Percentiles rank a stretch among this genome's conserved stretches.
Evolutionary conservation across 1,139 yeast species (phyloP).

Genomic region (Debaryomycetaceae sp.): DNA sequence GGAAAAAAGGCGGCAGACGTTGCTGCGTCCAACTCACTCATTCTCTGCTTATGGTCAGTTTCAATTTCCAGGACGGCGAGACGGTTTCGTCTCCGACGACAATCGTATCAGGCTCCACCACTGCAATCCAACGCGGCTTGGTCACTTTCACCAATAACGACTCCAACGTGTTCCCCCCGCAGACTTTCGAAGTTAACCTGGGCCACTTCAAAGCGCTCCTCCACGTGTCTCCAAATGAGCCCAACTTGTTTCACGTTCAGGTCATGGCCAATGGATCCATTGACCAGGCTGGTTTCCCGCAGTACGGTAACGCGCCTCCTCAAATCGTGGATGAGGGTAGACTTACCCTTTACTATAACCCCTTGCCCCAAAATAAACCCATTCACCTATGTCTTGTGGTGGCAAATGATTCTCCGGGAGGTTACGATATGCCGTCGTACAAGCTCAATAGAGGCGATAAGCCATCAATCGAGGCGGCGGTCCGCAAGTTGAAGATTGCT

Average conservation of each 20-base stretch:
- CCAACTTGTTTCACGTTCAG: slow-evolving; percentile 30
- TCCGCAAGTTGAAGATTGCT: slow-evolving; percentile 68
- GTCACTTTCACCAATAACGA: slow-evolving; percentile 28
- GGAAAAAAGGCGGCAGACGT: slow-evolving; percentile 1
- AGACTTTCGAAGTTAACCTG: slow-evolving; percentile 56
- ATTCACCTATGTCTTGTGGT: slow-evolving; percentile 68
- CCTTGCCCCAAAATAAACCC: slow-evolving; percentile 62
- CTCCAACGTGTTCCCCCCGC: slow-evolving; percentile 53
- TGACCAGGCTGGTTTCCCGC: slow-evolving; percentile 19
- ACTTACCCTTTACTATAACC: slow-evolving; percentile 39
- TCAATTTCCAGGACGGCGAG: slow-evolving; percentile 26
- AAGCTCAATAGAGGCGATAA: slow-evolving; percentile 46
- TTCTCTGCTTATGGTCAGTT: slow-evolving; percentile 15
- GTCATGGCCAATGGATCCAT: slow-evolving; percentile 16
- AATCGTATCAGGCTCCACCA: slow-evolving; percentile 23
- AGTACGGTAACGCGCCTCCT: slow-evolving; percentile 9
- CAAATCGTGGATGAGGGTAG: slow-evolving; percentile 15
- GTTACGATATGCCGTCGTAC: slow-evolving; percentile 62
- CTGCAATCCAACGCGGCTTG: slow-evolving; percentile 13
- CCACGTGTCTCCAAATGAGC: slow-evolving; percentile 55
- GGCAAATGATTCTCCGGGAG: slow-evolving; percentile 66
- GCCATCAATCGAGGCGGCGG: slow-evolving; percentile 64
- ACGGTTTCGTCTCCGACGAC: slow-evolving; percentile 34
- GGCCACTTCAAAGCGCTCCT: slow-evolving; percentile 67
- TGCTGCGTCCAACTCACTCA: neutral